phyloP scores from a whole-genome alignment of 176 grass and related monocot species.

The Eragrostis nindensis region DNA sequence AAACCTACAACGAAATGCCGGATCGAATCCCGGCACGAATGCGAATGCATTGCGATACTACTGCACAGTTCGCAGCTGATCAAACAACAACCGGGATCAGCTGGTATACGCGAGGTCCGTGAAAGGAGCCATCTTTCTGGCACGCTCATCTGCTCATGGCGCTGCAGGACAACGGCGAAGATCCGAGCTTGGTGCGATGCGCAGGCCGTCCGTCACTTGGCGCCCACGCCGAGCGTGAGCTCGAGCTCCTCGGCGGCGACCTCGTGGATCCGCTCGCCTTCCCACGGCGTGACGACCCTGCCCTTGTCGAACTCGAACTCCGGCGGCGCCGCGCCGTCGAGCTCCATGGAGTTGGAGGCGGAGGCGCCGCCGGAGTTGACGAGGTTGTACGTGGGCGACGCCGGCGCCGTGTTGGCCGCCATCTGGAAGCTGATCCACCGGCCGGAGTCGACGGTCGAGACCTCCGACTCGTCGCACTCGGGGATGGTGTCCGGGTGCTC shows the following conservation, averaged over 20 bases:
- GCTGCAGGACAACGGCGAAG: neutral
- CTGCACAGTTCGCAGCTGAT: slow-evolving; percentile 18
- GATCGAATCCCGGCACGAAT: slow-evolving; percentile 12
- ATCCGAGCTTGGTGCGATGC: neutral
- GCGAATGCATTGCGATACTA: neutral
- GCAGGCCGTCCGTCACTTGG: slow-evolving; percentile 29
- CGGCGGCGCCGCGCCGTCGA: slow-evolving; percentile 31
- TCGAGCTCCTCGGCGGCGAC: slow-evolving; percentile 88
- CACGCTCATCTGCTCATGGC: neutral
- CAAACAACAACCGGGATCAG: slow-evolving; percentile 33
- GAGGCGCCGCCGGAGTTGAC: slow-evolving; percentile 53
- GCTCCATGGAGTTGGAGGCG: slow-evolving; percentile 39
- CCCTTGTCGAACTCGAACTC: slow-evolving; percentile 95
- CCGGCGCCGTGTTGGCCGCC: slow-evolving; percentile 61
- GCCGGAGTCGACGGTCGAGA: slow-evolving; percentile 70
- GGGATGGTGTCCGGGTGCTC: slow-evolving; percentile 82
- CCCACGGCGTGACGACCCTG: slow-evolving; percentile 77
- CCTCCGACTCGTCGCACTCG: slow-evolving; percentile 86
- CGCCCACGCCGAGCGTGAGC: slow-evolving; percentile 75
- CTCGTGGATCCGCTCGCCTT: slow-evolving; percentile 95
- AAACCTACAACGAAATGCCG: slow-evolving; percentile 33
- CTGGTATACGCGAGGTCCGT: neutral
- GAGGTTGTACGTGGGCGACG: slow-evolving; percentile 90
- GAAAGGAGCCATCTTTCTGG: slow-evolving; percentile 6
- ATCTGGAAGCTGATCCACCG: slow-evolving; percentile 90